Evolutionary conservation across 129 eudicot species (phyloP), one percentile per base, ranked within the genome.

Genomic region (Chrysanthemum lavandulifolium): DNA sequence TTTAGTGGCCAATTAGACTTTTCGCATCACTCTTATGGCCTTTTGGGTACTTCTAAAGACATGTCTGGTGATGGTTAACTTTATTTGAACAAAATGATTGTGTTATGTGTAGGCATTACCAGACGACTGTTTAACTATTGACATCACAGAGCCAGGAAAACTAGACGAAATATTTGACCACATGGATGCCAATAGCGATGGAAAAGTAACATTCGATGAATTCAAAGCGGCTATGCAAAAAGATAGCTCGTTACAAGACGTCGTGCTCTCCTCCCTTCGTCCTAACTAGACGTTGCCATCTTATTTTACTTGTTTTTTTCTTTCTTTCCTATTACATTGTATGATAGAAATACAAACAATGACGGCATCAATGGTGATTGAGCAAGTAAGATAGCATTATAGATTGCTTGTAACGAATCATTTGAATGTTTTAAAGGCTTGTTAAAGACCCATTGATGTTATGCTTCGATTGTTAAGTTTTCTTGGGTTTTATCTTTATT

Each of bases 111-210:
- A 90, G 96, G 94, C 93, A 15, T 73, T 90, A 70, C 96, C 96
- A 0, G 96, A 90, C 74, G 96, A 90, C 13, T 90, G 84, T 75
- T 84, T 90, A 66, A 83, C 87, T 0, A 77, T 87, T 63, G 96
- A 90, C 63, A 90, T 87, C 49, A 85, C 93, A 10, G 94, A 90
- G 77, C 93, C 93, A 0, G 93, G 93, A 58, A 90, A 90, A 59
- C 76, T 90, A 23, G 96, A 90, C 15, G 96, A 90, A 76, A 87
- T 90, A 81, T 90, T 90, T 56, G 96, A 90, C 53, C 77, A 82
- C 65, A 90, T 90, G 96, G 96, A 90, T 82, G 93, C 96, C 9
- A 87, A 90, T 75, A 87, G 81, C 13, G 96, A 90, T 33, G 96
- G 96, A 25, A 85, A 81, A 73, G 96, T 90, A 25, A 82, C 96